These are phyloP conservation scores for Psilocybe tampanensis DNA, from an alignment of 768 basidiomycete species.

Conservation along the genomic window DNA sequence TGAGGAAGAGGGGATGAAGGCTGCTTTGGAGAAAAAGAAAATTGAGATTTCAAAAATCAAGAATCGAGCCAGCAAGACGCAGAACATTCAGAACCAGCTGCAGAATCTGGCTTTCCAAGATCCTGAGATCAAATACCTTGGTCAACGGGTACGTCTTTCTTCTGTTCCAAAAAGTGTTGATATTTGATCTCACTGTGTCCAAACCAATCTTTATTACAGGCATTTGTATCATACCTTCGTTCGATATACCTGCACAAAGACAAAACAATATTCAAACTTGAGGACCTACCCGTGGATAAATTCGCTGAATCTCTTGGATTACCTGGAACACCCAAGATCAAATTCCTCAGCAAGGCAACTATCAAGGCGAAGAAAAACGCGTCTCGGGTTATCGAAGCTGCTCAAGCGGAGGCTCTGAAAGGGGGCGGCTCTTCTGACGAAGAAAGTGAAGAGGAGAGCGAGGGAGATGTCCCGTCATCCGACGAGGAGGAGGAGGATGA, in stretches of 20 bases:
- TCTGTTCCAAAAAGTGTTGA: no score
- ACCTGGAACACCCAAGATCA: conserved; percentile 95
- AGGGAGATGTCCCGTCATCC: conserved; percentile 19
- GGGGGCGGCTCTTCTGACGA: conserved; percentile 10
- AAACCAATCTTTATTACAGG: no score
- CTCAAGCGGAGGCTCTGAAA: conserved; percentile 29
- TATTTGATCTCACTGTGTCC: no score
- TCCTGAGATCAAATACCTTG: conserved; percentile 96
- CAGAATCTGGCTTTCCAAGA: conserved; percentile 95
- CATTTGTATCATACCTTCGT: conserved; percentile 94
- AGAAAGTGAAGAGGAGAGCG: conserved; percentile 20
- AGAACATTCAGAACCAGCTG: conserved; percentile 81
- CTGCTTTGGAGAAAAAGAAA: conserved; percentile 69
- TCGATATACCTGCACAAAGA: conserved; percentile 93
- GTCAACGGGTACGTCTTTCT: conserved; percentile 70
- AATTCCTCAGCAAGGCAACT: conserved; percentile 70
- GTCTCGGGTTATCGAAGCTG: conserved; percentile 45
- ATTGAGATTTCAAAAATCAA: conserved; percentile 81
- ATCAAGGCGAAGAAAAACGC: conserved; percentile 81
- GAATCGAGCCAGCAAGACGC: conserved; percentile 84
- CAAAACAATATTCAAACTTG: conserved; percentile 89
- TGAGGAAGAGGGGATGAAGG: conserved; percentile 91
- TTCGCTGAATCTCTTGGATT: conserved; percentile 91
- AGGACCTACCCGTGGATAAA: conserved; percentile 76
- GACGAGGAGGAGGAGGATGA: conserved; percentile 27